phyloP scores from a whole-genome alignment of 129 eudicot species.

The Smallanthus sonchifolius region DNA sequence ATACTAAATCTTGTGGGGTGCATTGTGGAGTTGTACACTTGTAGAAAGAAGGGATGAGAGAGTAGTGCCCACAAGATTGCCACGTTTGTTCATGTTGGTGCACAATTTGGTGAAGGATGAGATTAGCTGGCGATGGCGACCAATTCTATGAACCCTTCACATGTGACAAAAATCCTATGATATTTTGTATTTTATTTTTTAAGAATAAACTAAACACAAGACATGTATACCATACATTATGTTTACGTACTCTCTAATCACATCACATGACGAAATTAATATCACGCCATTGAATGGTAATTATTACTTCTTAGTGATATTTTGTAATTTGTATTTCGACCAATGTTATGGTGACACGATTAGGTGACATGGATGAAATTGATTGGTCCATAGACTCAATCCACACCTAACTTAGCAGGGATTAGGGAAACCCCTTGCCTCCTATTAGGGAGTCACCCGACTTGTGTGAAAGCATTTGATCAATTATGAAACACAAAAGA shows the following conservation, averaged over 20 bases:
- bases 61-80: constrained; percentile 34
- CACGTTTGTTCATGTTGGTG: constrained; percentile 37
- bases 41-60: constrained; percentile 15
- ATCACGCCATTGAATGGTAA: background rate
- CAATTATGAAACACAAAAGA: background rate
- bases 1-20: constrained; percentile 23
- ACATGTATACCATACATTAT: background rate
- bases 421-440: background rate
- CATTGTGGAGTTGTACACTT: constrained; percentile 5
- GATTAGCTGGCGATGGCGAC: constrained; percentile 27
- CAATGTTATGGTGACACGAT: background rate
- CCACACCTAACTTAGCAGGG: background rate
- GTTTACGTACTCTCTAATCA: background rate
- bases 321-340: background rate
- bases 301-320: no score
- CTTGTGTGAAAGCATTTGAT: background rate
- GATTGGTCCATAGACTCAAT: background rate
- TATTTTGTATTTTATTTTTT: background rate
- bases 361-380: background rate
- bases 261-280: background rate
- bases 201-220: background rate
- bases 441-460: constrained; percentile 3
- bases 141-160: constrained; percentile 20
- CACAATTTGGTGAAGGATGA: constrained; percentile 31
- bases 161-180: constrained; percentile 28